Percentiles rank a stretch among this genome's conserved stretches.
Conservation (phyloP, 1,139 yeast genomes). For the Debaryomyces subglobosus region DNA sequence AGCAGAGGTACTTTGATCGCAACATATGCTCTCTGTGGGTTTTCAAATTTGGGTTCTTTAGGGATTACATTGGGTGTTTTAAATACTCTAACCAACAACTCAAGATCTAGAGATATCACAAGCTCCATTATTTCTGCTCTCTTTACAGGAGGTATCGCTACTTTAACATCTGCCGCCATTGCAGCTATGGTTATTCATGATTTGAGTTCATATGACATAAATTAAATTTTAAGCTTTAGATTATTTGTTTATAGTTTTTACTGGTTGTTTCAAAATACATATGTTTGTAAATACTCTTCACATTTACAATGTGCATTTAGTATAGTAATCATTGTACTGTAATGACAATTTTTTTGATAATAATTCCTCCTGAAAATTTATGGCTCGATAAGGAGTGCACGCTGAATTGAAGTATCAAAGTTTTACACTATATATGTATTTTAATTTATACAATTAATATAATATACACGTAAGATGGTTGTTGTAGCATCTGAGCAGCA, state of each 20-base stretch:
- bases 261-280: not conserved
- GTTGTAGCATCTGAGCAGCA: constrained; percentile 17
- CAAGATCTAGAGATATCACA: constrained; percentile 54
- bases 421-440: not conserved
- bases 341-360: too few relatives aligned
- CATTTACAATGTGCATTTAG: not conserved
- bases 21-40: constrained; percentile 68
- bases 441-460: not conserved
- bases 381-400: constrained; percentile 5
- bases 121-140: constrained; percentile 53
- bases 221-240: not conserved
- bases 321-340: not conserved
- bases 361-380: not conserved
- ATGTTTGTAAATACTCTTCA: not conserved
- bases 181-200: constrained; percentile 72
- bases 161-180: constrained; percentile 62
- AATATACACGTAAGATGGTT: constrained; percentile 1
- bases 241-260: not conserved
- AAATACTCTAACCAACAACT: constrained; percentile 57
- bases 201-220: constrained; percentile 20
- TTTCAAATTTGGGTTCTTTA: constrained; percentile 65
- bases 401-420: not conserved
- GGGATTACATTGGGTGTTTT: constrained; percentile 69
- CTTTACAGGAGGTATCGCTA: constrained; percentile 57
- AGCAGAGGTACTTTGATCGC: constrained; percentile 60